A percentile compares a stretch with the other conserved stretches of the same genome.
These are phyloP conservation scores for Cardamine resedifolia DNA, from an alignment of 345 rosid species.

Conservation along the genomic window DNA sequence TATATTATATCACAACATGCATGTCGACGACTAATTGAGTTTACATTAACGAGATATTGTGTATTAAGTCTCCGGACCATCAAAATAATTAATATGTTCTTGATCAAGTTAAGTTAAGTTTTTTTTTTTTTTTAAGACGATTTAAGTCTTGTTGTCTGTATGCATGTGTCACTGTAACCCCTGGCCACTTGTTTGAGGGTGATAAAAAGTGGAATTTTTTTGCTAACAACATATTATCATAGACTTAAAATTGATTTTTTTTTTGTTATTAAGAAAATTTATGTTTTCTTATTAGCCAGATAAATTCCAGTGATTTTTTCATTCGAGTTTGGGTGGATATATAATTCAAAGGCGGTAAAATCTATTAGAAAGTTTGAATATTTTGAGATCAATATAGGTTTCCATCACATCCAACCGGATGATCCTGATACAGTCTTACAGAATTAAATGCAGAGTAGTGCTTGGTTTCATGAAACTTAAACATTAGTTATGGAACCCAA, in stretches of 20 bases:
- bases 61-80: constrained; percentile 1
- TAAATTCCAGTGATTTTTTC: too few relatives aligned
- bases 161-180: not conserved
- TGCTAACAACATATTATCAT: not conserved
- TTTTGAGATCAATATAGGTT: not conserved
- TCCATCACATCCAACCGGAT: not conserved
- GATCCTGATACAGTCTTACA: not conserved
- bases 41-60: constrained; percentile 2
- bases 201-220: too few relatives aligned
- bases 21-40: not conserved
- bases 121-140: not conserved
- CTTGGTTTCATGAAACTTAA: not conserved
- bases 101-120: not conserved
- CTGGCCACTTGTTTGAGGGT: not conserved
- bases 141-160: not conserved
- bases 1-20: constrained; percentile 16
- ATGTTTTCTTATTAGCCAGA: not conserved
- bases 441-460: not conserved
- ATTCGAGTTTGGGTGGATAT: not conserved
- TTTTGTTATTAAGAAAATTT: not conserved
- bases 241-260: not conserved
- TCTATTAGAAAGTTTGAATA: not conserved
- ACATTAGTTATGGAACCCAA: not conserved
- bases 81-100: not conserved
- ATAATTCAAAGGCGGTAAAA: not conserved